phyloP scores from a whole-genome alignment of 768 basidiomycete genomes.

The Cantharellus anzutake region DNA sequence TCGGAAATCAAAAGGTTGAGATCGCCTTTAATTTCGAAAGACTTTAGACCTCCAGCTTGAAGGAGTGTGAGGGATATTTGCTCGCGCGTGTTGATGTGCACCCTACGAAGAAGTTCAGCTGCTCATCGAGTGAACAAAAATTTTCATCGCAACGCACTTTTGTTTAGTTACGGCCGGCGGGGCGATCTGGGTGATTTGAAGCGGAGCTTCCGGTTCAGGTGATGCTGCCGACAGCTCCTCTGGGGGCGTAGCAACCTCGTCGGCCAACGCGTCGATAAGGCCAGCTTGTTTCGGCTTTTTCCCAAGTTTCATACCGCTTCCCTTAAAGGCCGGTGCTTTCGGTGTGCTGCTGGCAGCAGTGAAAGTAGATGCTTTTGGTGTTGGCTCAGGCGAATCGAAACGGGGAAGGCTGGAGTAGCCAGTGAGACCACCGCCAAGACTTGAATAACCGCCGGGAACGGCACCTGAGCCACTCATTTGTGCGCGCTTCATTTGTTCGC shows the following conservation, averaged over 20 bases:
- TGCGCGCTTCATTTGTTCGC: conserved; percentile 75
- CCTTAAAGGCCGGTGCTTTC: conserved; percentile 76
- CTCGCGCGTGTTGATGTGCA: conserved; percentile 78
- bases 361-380: conserved; percentile 16
- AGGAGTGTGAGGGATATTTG: conserved; percentile 59
- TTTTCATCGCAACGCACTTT: conserved; percentile 30
- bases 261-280: conserved; percentile 70
- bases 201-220: conserved; percentile 4
- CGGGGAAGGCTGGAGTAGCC: conserved; percentile 15
- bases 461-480: conserved; percentile 19
- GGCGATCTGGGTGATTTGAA: conserved; percentile 28
- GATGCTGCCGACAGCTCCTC: conserved; percentile 15
- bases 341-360: conserved; percentile 22
- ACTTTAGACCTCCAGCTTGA: conserved; percentile 79
- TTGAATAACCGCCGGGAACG: conserved; percentile 27
- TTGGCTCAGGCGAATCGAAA: conserved; percentile 12
- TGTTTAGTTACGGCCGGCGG: conserved; percentile 58
- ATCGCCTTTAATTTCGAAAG: conserved; percentile 85
- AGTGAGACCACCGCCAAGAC: conserved; percentile 14
- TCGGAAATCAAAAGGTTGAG: conserved; percentile 83
- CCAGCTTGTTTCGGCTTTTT: conserved; percentile 87
- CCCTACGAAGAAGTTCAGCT: conserved; percentile 25
- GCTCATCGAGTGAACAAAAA: background rate
- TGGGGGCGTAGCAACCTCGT: conserved; percentile 42
- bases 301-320: conserved; percentile 90